phyloP scores from a whole-genome alignment of 75 land plant species.

The Picea glauca region DNA sequence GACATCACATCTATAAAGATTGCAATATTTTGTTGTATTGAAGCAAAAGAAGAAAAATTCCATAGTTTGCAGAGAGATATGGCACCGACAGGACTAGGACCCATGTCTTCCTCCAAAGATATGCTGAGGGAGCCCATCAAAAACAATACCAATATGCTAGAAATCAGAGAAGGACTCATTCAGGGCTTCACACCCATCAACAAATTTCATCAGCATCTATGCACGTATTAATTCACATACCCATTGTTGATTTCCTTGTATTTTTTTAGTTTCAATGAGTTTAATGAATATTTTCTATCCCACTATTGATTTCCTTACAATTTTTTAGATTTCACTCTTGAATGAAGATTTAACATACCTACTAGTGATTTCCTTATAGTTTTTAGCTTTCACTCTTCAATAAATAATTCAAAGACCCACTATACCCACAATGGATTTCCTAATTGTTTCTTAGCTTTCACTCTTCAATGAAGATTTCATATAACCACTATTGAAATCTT shows the following conservation, averaged over 20 bases:
- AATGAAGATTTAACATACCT: neutral
- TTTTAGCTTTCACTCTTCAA: neutral
- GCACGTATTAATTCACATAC: conserved; percentile 53
- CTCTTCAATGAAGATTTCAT: neutral
- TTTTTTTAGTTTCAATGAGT: too few species aligned
- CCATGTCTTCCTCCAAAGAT: neutral
- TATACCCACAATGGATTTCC: too few species aligned
- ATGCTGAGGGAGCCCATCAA: conserved; percentile 70
- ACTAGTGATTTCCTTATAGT: neutral
- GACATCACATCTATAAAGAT: too few species aligned
- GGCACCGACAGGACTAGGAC: conserved; percentile 7
- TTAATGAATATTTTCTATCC: neutral
- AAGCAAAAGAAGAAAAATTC: too few species aligned
- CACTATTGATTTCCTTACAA: neutral
- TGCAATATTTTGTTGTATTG: too few species aligned
- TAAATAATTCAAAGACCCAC: too few species aligned
- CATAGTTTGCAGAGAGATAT: neutral
- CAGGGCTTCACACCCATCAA: conserved; percentile 74
- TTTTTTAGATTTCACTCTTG: neutral
- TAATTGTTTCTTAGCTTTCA: too few species aligned
- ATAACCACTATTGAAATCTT: too few species aligned
- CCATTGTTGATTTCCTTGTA: too few species aligned
- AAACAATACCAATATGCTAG: conserved; percentile 47
- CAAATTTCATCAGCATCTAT: conserved; percentile 83
- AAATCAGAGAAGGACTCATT: conserved; percentile 47